A percentile compares a stretch with the other conserved stretches of the same genome.
Evolutionary conservation across 1,284 basidiomycete genomes (phyloP).

Genomic region (Marasmius sp.): DNA sequence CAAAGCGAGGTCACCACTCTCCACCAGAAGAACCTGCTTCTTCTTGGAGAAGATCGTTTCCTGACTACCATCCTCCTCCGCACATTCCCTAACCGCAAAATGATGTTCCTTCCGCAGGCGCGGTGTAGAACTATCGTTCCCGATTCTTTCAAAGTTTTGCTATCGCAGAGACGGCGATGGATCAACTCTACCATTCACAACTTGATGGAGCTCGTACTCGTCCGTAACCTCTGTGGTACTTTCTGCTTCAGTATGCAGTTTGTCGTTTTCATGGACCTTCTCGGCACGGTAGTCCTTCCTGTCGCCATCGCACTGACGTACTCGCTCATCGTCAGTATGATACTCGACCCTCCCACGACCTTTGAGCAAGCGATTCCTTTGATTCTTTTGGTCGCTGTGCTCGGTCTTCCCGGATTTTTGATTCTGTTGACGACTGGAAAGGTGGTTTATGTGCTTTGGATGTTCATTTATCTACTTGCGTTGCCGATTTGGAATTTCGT

Average conservation of each 20-base stretch:
- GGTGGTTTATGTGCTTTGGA: slow-evolving; percentile 96
- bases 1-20: slow-evolving; percentile 92
- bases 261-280: slow-evolving; percentile 96
- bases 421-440: slow-evolving; percentile 95
- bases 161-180: slow-evolving; percentile 98
- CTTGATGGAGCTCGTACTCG: slow-evolving; percentile 97
- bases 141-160: slow-evolving; percentile 89
- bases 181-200: slow-evolving; percentile 99
- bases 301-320: slow-evolving; percentile 94
- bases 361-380: slow-evolving; percentile 96
- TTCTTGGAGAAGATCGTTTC: slow-evolving; percentile 99
- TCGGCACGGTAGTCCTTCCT: slow-evolving; percentile 94
- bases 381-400: slow-evolving; percentile 84
- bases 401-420: slow-evolving; percentile 91
- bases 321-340: slow-evolving; percentile 82
- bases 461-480: slow-evolving; percentile 92
- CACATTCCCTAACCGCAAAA: slow-evolving; percentile 97
- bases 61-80: slow-evolving; percentile 92
- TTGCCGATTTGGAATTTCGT: slow-evolving; percentile 96
- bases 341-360: slow-evolving; percentile 76
- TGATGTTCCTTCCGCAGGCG: slow-evolving; percentile 99
- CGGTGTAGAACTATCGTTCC: slow-evolving; percentile 95
- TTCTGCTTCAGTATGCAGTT: slow-evolving; percentile 99
- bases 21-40: slow-evolving; percentile 96
- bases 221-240: slow-evolving; percentile 93